These are phyloP conservation scores for Ascochyta viciae-villosae DNA, from an alignment of 2,329 filamentous ascomycete genomes.

Conservation along the genomic window DNA sequence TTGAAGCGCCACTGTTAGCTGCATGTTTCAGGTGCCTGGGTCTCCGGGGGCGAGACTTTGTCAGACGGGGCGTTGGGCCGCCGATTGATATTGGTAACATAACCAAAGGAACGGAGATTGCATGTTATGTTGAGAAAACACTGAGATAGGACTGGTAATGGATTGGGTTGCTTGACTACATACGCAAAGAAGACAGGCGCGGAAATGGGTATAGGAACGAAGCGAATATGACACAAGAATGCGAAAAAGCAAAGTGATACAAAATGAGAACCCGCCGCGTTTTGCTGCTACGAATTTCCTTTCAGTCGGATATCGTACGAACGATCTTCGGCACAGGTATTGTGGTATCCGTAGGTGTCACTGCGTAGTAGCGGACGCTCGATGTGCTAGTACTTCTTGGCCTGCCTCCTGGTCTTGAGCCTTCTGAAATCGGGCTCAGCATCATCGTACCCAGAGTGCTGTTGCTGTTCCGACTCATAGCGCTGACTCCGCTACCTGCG, in stretches of 20 bases:
- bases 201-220: slow-evolving; percentile 15
- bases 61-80: slow-evolving; percentile 11
- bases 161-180: neutral
- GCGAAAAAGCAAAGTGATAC: neutral
- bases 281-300: neutral
- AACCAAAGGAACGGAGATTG: neutral
- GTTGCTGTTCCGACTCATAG: slow-evolving; percentile 25
- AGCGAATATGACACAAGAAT: neutral
- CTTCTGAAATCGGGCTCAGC: slow-evolving; percentile 32
- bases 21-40: slow-evolving; percentile 2
- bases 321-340: slow-evolving; percentile 41
- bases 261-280: neutral
- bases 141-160: neutral
- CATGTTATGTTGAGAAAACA: neutral
- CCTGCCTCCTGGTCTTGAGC: slow-evolving; percentile 23
- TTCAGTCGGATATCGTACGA: slow-evolving; percentile 34
- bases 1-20: neutral
- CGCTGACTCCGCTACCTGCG: slow-evolving; percentile 32
- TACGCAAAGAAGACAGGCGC: neutral
- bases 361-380: slow-evolving; percentile 42
- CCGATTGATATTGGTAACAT: neutral
- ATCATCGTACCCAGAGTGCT: slow-evolving; percentile 31
- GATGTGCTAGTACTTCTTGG: slow-evolving; percentile 39
- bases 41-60: neutral
- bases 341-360: slow-evolving; percentile 26